phyloP scores from a whole-genome alignment of 352 stramenopile genomes.

The Globisporangium iwayamae region DNA sequence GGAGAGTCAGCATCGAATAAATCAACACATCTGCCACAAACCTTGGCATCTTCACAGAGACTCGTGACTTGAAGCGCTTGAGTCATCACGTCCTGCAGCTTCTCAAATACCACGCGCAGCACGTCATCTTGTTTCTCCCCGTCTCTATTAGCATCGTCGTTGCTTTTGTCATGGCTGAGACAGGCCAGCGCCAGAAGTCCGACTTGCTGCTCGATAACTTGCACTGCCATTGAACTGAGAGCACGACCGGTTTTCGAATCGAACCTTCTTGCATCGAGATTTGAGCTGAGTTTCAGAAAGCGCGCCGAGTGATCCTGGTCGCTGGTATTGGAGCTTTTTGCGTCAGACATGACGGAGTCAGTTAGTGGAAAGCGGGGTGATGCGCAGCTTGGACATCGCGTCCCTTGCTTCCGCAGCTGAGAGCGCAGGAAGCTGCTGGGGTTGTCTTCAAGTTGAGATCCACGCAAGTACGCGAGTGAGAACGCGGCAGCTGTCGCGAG shows the following conservation, averaged over 20 bases:
- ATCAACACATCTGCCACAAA: neutral
- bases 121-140: neutral
- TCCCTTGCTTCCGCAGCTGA: neutral
- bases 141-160: neutral
- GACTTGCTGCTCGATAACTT: constrained; percentile 9
- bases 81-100: neutral
- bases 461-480: neutral
- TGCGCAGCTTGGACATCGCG: neutral
- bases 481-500: constrained; percentile 3
- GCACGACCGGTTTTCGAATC: constrained; percentile 7
- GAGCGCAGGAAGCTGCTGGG: neutral
- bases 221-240: neutral
- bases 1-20: no score
- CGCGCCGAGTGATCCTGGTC: neutral
- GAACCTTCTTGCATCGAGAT: constrained; percentile 6
- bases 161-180: neutral
- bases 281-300: constrained; percentile 1
- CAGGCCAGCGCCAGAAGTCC: neutral
- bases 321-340: neutral
- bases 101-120: neutral
- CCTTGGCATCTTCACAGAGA: neutral
- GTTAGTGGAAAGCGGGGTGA: neutral
- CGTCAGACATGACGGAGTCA: neutral
- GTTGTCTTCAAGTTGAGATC: neutral
- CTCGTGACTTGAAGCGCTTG: neutral